Evolutionary conservation across 2,329 filamentous ascomycete species (phyloP), one percentile per base, ranked within the genome.

Genomic region (Aspergillus fructus): DNA sequence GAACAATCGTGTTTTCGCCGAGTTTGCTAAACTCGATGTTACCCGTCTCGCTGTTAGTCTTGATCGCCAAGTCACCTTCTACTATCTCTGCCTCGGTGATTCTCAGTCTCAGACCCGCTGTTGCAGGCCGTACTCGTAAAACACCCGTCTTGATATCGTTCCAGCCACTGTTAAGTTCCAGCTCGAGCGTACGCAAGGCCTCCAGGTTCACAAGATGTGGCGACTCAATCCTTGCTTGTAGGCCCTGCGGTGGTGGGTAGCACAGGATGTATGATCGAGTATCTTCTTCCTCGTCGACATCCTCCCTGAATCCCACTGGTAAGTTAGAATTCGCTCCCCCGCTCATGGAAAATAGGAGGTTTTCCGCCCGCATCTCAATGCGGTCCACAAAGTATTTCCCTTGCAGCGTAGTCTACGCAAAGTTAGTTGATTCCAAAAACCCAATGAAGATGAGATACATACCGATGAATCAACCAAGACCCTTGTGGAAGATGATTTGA

Each of bases 161-260:
- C 83, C 88, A 89, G 1, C 92, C 93, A 11, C 87, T 86, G 11
- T 78, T 78, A 12, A 96, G 75, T 50, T 86, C 81, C 19, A 99
- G 78, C 58, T 96, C 90, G 0, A 97, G 79, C 0, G 85, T 87
- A 56, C 90, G 90, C 65, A 88, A 87, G 63, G 87, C 87, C 69
- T 96, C 90, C 5, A 99, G 84, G 60, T 93, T 87, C 23, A 96
- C 88, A 45, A 87, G 79, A 60, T 84, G 88, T 0, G 89, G 86
- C 0, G 89, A 81, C 42, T 78, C 80, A 7, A 96, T 77, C 49
- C 82, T 83, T 2, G 89, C 84, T 59, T 91, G 84, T 4, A 97
- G 83, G 0, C 89, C 84, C 46, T 86, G 80, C 1, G 82, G 74
- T 15, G 86, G 84, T 33, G 92, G 89, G 69, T 90, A 96, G 27